These are phyloP conservation scores for Piper longum DNA, from an alignment of 164 flowering plant genomes.

Conservation along the genomic window DNA sequence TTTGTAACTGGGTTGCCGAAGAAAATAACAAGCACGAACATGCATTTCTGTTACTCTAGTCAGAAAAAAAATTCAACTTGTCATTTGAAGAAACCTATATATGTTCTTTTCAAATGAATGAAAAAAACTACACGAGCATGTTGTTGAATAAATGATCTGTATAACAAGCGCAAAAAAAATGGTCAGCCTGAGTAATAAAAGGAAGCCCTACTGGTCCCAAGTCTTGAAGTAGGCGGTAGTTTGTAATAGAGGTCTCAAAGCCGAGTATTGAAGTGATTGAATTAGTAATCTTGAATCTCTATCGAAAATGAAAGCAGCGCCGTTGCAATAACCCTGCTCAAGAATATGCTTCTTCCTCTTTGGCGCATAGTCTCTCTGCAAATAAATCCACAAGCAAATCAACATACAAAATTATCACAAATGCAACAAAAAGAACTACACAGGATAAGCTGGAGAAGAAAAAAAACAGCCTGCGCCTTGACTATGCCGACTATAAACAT, in stretches of 20 bases:
- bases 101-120: no score
- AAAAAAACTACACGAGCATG: not conserved
- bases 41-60: not conserved
- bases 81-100: not conserved
- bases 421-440: not conserved
- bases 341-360: conserved; percentile 17
- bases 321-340: not conserved
- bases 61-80: not conserved
- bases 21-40: no score
- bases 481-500: not conserved
- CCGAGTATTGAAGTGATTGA: not conserved
- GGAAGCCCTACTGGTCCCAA: not conserved
- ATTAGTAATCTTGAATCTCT: not conserved
- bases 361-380: conserved; percentile 50
- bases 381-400: conserved; percentile 2
- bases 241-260: not conserved
- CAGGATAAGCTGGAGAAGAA: not conserved
- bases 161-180: not conserved
- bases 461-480: not conserved
- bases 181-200: not conserved
- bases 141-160: not conserved
- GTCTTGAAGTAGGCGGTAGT: not conserved
- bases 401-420: not conserved
- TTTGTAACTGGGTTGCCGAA: not conserved
- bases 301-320: not conserved